phyloP scores from a whole-genome alignment of 352 stramenopile genomes.

The Phytophthora syringae region DNA sequence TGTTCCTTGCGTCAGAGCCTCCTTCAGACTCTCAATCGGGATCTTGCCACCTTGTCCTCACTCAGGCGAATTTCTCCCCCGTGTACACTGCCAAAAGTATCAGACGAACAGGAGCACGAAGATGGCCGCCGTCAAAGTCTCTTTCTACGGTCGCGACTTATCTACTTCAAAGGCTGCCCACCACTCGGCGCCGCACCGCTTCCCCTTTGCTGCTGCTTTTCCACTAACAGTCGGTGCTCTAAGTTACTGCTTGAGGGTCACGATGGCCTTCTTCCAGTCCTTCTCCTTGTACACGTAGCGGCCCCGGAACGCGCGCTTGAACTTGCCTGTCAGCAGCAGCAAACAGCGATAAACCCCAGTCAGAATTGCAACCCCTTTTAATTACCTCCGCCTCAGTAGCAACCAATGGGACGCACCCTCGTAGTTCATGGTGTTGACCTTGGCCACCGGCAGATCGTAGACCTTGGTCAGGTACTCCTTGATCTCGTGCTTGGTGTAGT shows the following conservation, averaged over 20 bases:
- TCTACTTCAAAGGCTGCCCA: no score
- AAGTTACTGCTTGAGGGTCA: slow-evolving; percentile 86
- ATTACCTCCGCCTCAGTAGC: no score
- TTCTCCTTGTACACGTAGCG: slow-evolving; percentile 93
- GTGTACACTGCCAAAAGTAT: no score
- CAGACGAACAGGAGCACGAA: no score
- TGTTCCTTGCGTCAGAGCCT: slow-evolving; percentile 31
- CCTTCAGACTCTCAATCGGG: no score
- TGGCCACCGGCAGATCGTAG: slow-evolving; percentile 94
- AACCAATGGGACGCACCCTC: slow-evolving; percentile 75
- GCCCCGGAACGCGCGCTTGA: slow-evolving; percentile 87
- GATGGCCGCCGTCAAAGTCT: slow-evolving; percentile 2
- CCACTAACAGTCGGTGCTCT: slow-evolving; percentile 12
- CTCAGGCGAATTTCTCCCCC: no score
- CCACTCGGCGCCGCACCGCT: no score
- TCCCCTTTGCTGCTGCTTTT: background rate
- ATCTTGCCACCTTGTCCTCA: no score
- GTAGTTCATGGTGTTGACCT: slow-evolving; percentile 97
- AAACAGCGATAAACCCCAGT: slow-evolving; percentile 9
- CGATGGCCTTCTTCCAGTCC: slow-evolving; percentile 93
- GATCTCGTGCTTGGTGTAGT: slow-evolving; percentile 98
- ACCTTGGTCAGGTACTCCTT: slow-evolving; percentile 98
- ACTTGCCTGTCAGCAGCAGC: slow-evolving; percentile 69
- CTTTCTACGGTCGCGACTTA: no score
- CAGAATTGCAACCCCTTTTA: background rate